Percentiles rank a stretch among this genome's conserved stretches.
These are phyloP conservation scores for Paspalum notatum DNA, from an alignment of 176 grass and related monocot genomes.

Conservation along the genomic window DNA sequence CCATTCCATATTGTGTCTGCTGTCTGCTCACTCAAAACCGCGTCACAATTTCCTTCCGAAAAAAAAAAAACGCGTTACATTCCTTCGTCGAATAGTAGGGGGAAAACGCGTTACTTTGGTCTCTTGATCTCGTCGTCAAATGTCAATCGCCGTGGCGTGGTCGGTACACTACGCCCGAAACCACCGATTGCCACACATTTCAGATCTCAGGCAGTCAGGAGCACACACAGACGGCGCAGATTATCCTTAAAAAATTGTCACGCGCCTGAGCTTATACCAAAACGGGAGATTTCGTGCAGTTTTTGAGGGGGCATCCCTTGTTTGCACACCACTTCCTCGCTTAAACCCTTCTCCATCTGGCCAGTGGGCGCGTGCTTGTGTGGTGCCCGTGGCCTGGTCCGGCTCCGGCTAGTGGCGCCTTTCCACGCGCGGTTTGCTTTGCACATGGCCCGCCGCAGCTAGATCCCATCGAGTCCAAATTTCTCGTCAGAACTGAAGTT, in stretches of 20 bases:
- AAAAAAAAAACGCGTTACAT: background rate
- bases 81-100: background rate
- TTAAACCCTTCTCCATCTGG: background rate
- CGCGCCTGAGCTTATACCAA: background rate
- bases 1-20: too few relatives aligned
- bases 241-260: background rate
- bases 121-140: background rate
- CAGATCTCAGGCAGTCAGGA: background rate
- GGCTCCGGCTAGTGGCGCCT: background rate
- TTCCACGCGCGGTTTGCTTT: constrained; percentile 10
- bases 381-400: background rate
- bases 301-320: background rate
- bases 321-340: background rate
- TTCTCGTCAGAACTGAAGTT: background rate
- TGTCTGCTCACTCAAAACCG: background rate
- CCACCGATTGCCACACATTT: background rate
- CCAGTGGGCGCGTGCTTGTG: too few relatives aligned
- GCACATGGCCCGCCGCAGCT: background rate
- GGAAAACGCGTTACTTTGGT: background rate
- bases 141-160: background rate
- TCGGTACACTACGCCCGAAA: background rate
- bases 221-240: background rate
- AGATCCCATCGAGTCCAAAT: constrained; percentile 30
- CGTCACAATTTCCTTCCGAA: background rate
- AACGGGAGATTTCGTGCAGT: background rate